phyloP scores from a whole-genome alignment of 495 filamentous ascomycete genomes.

The Aspergillus carlsbadensis region DNA sequence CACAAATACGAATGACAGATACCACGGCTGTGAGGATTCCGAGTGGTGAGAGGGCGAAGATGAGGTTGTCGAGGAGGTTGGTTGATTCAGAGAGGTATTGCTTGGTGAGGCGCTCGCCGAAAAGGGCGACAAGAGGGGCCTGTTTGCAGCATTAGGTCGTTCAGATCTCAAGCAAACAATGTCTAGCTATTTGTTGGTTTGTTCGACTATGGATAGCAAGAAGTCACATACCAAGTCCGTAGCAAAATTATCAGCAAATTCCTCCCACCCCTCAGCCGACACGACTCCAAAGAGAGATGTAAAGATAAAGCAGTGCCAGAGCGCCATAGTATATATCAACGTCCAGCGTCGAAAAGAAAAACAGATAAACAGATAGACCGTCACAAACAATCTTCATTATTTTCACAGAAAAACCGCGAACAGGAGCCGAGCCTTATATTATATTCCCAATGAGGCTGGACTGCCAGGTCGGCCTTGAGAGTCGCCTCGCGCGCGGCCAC shows the following conservation, averaged over 20 bases:
- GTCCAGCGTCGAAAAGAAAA: not conserved
- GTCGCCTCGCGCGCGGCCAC: not conserved
- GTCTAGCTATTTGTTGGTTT: not conserved
- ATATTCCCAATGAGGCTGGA: slow-evolving; percentile 1
- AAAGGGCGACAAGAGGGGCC: slow-evolving; percentile 52
- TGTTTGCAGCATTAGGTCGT: slow-evolving; percentile 4
- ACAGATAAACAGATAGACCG: not conserved
- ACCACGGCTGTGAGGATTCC: slow-evolving; percentile 57
- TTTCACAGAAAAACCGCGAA: not conserved
- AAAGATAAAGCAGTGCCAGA: slow-evolving; percentile 18
- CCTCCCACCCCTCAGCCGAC: slow-evolving; percentile 37
- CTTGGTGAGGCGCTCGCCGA: slow-evolving; percentile 56
- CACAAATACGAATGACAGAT: slow-evolving; percentile 52
- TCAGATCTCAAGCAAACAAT: too few relatives aligned
- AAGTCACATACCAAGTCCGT: slow-evolving; percentile 39
- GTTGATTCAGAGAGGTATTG: slow-evolving; percentile 58
- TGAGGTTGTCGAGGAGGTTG: slow-evolving; percentile 48
- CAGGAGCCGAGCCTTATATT: not conserved
- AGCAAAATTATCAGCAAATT: slow-evolving; percentile 54
- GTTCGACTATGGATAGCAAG: not conserved
- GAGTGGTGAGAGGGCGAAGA: slow-evolving; percentile 54
- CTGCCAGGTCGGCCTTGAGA: not conserved
- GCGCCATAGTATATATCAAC: slow-evolving; percentile 2
- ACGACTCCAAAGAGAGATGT: slow-evolving; percentile 20
- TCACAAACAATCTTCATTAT: not conserved